A percentile compares a stretch with the other conserved stretches of the same genome.
Conservation (phyloP, 2,329 filamentous ascomycete species). For the Colletotrichum karsti region DNA sequence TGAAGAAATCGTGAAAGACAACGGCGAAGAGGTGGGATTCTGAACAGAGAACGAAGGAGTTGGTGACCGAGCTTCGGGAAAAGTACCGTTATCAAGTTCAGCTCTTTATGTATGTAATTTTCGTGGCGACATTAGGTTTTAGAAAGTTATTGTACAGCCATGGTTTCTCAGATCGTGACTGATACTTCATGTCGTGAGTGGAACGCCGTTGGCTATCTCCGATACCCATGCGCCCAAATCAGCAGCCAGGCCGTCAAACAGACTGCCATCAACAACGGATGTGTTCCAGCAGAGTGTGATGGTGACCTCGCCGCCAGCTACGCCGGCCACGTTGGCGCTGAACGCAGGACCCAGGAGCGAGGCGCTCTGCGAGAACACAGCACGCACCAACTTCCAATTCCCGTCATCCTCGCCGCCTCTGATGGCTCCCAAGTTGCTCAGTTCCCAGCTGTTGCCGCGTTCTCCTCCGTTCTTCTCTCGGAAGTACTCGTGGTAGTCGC, state of each 20-base stretch:
- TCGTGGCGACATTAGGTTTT: too few species aligned
- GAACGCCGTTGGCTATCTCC: constrained; percentile 32
- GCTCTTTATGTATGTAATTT: too few species aligned
- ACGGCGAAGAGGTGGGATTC: too few species aligned
- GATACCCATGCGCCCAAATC: constrained; percentile 45
- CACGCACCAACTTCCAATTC: constrained; percentile 49
- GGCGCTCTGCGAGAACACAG: constrained; percentile 59
- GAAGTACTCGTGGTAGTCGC: constrained; percentile 53
- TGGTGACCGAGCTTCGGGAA: too few species aligned
- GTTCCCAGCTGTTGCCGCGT: constrained; percentile 55
- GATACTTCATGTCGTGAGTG: not conserved
- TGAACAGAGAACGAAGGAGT: too few species aligned
- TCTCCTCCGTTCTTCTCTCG: constrained; percentile 49
- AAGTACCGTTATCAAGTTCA: too few species aligned
- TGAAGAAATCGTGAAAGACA: too few species aligned
- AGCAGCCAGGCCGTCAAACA: constrained; percentile 45
- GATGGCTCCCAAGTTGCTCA: constrained; percentile 62
- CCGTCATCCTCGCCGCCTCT: constrained; percentile 25
- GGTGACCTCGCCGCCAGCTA: constrained; percentile 48
- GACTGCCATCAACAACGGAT: constrained; percentile 45
- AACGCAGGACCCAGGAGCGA: constrained; percentile 53
- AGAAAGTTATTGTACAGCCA: too few species aligned
- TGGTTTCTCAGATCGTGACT: too few species aligned
- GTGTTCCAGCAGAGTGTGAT: constrained; percentile 59
- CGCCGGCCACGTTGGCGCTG: constrained; percentile 55